Conservation (phyloP, 2,329 filamentous ascomycete genomes). For the Dichotomopilus funicola region DNA sequence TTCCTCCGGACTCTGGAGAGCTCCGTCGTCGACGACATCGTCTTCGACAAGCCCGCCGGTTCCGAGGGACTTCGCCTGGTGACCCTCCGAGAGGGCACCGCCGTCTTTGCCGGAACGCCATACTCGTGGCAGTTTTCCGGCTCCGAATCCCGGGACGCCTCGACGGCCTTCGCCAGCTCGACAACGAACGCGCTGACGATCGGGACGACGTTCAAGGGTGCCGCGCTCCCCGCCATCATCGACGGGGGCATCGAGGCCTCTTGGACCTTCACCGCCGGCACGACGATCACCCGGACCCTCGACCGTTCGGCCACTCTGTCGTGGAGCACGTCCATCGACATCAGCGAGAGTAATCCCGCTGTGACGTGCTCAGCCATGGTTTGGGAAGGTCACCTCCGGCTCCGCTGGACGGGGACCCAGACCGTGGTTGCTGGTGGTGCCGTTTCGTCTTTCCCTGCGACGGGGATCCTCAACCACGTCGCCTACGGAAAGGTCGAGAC, state of each 20-base stretch:
- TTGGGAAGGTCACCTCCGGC: conserved; percentile 1
- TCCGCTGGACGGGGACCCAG: conserved; percentile 5
- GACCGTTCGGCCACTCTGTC: background rate
- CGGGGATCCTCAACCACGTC: background rate
- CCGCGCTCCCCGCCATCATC: background rate
- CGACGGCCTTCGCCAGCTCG: background rate
- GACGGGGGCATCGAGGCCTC: background rate
- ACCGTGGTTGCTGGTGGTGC: background rate
- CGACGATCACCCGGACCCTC: background rate
- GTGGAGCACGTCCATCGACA: background rate
- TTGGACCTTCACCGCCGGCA: background rate
- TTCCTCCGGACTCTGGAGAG: background rate
- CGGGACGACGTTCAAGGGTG: background rate
- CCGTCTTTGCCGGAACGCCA: conserved; percentile 3
- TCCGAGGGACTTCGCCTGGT: background rate
- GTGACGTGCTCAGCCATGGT: conserved; percentile 4
- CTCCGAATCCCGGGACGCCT: background rate
- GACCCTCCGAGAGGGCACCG: conserved; percentile 4
- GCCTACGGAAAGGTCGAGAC: conserved; percentile 8
- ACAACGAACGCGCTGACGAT: background rate
- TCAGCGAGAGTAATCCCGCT: background rate
- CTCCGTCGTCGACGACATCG: conserved; percentile 2
- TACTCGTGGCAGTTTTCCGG: conserved; percentile 7
- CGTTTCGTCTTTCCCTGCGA: background rate
- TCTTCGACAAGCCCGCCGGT: background rate